These are phyloP conservation scores for Carex arenaria DNA, from an alignment of 202 grass and related monocot genomes.

Conservation along the genomic window DNA sequence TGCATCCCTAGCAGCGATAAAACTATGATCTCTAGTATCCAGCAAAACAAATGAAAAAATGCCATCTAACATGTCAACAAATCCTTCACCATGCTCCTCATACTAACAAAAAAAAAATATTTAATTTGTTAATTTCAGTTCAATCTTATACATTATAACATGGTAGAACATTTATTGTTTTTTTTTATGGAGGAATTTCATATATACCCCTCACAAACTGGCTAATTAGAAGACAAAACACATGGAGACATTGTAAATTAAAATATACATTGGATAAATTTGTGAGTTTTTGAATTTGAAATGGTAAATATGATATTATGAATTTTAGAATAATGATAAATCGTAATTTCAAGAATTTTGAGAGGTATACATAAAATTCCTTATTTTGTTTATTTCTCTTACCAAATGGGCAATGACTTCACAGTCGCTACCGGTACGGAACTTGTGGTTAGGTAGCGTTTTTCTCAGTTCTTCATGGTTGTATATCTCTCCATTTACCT, in stretches of 20 bases:
- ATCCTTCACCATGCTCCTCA: constrained; percentile 68
- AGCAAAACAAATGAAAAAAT: constrained; percentile 81
- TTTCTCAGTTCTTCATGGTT: constrained; percentile 56
- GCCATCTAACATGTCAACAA: constrained; percentile 82
- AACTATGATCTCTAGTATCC: constrained; percentile 41
- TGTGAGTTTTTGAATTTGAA: too few species aligned
- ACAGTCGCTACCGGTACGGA: constrained; percentile 88
- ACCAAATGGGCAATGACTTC: constrained; percentile 89
- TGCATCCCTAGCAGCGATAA: constrained; percentile 75
- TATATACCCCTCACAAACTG: too few species aligned
- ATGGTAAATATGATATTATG: too few species aligned
- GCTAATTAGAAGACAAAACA: too few species aligned
- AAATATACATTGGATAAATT: too few species aligned
- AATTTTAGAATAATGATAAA: too few species aligned
- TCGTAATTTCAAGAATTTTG: too few species aligned
- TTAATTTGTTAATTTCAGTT: neutral
- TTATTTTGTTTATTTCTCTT: neutral
- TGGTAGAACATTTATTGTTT: neutral
- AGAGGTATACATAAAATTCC: too few species aligned
- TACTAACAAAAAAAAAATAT: constrained; percentile 24
- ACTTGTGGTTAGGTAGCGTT: constrained; percentile 35
- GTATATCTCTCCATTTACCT: constrained; percentile 93
- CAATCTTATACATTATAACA: neutral
- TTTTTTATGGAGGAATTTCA: too few species aligned
- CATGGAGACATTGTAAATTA: too few species aligned